Evolutionary conservation across 2,329 filamentous ascomycete species (phyloP).

Genomic region (Trichoderma koningiopsis): DNA sequence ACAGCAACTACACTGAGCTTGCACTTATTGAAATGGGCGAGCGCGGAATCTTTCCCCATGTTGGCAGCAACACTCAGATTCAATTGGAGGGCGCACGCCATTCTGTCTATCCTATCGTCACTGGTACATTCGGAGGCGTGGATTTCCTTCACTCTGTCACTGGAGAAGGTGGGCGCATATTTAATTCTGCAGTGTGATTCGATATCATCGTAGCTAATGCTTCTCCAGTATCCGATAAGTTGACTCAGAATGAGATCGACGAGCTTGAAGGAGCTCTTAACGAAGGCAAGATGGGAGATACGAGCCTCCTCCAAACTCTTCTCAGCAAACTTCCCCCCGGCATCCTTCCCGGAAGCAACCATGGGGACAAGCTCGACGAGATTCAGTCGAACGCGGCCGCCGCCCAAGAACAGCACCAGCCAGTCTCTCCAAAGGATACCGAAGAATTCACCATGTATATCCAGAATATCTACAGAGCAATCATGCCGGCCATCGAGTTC

Average conservation of each 20-base stretch:
- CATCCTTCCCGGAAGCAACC: constrained; percentile 71
- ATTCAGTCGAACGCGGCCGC: constrained; percentile 75
- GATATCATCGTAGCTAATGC: constrained; percentile 14
- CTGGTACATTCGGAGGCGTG: constrained; percentile 91
- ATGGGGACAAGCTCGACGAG: constrained; percentile 75
- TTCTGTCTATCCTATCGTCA: constrained; percentile 78
- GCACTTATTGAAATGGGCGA: constrained; percentile 86
- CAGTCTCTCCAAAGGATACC: constrained; percentile 75
- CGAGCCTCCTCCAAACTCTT: constrained; percentile 75
- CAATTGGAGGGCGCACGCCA: constrained; percentile 66
- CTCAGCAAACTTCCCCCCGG: constrained; percentile 80
- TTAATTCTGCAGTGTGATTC: too few species aligned
- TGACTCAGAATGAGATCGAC: constrained; percentile 87
- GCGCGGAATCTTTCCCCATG: constrained; percentile 79
- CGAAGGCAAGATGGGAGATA: constrained; percentile 63
- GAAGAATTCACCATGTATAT: constrained; percentile 84
- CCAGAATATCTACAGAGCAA: constrained; percentile 70
- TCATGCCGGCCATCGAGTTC: constrained; percentile 88
- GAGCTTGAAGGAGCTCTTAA: constrained; percentile 82
- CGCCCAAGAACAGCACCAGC: constrained; percentile 73
- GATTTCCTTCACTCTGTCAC: constrained; percentile 91
- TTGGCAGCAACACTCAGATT: constrained; percentile 73
- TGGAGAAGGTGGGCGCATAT: constrained; percentile 54
- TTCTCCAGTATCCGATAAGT: constrained; percentile 73
- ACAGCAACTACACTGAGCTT: constrained; percentile 91